Conservation (phyloP, 202 grass and related monocot species). For the Schoenoplectus tabernaemontani region DNA sequence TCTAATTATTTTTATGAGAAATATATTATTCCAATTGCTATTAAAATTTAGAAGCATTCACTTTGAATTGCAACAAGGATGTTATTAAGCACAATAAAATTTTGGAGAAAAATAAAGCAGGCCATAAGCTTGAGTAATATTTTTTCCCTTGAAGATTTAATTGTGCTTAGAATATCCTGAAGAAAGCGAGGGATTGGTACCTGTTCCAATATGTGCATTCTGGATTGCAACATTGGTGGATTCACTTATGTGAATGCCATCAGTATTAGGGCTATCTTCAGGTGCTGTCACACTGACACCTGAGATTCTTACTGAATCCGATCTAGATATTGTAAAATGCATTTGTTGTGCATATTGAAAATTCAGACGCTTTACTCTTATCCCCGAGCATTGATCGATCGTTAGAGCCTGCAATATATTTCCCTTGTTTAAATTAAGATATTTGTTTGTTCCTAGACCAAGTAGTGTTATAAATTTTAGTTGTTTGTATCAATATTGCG, state of each 20-base stretch:
- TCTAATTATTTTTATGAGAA: no score
- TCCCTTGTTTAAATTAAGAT: not conserved
- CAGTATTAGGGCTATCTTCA: constrained; percentile 83
- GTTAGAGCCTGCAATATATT: constrained; percentile 37
- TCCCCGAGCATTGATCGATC: constrained; percentile 43
- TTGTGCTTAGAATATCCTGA: no score
- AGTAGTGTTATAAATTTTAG: not conserved
- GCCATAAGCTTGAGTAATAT: not conserved
- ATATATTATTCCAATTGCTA: not conserved
- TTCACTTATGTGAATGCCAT: constrained; percentile 81
- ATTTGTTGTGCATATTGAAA: constrained; percentile 92
- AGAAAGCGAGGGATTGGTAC: not conserved
- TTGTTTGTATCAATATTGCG: not conserved
- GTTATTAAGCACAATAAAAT: not conserved
- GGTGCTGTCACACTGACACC: constrained; percentile 42
- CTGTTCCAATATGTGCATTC: constrained; percentile 64
- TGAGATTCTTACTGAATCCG: constrained; percentile 34
- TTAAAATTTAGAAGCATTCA: not conserved
- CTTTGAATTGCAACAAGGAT: not conserved
- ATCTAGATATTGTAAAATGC: constrained; percentile 54
- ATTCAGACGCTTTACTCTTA: constrained; percentile 40
- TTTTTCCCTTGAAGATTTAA: no score
- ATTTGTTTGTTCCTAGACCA: not conserved
- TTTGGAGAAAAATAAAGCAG: not conserved
- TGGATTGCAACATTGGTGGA: constrained; percentile 55